Base-by-base conservation (phyloP, 106 monocot genomes). In the Dendrobium officinale region DNA sequence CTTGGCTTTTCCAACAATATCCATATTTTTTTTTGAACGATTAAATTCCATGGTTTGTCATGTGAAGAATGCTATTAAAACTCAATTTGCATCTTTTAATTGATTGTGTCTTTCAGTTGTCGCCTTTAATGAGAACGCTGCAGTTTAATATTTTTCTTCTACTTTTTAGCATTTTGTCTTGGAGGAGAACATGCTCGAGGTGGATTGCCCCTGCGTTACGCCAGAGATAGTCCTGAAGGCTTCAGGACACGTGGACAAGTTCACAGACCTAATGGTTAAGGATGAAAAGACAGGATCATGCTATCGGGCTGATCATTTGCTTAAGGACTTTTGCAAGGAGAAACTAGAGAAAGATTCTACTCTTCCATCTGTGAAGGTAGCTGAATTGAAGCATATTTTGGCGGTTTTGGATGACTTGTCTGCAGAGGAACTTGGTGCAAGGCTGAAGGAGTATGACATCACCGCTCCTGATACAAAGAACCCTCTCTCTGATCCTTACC, bases 261-360 rank as follows among this genome's bases (percentile, higher is more conserved):
- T 95, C 82, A 99, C 98, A 19, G 98, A 99, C 77, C 83, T 99
- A 9, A 99, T 99, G 98, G 98, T 95, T 41, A 95, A 94, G 83
- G 98, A 99, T 86, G 98, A 92, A 86, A 93, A 92, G 79, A 95
- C 91, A 18, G 95, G 95, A 4, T 89, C 79, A 7, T 99, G 98
- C 83, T 94, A 93, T 79, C 89, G 98, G 17, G 98, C 94, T 17
- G 98, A 99, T 72, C 98, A 99, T 72, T 82, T 99, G 68, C 81
- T 99, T 43, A 95, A 99, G 79, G 98, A 99, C 68, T 87, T 77
- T 54, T 99, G 98, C 90, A 92, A 95, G 84, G 98, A 93, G 59
- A 93, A 95, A 87, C 82, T 99, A 4, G 91, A 98, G 86, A 98
- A 94, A 79, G 94, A 98, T 77, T 82, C 88, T n/a, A 85, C 82